phyloP scores from a whole-genome alignment of 148 eudicot genomes.

The Beta vulgaris region DNA sequence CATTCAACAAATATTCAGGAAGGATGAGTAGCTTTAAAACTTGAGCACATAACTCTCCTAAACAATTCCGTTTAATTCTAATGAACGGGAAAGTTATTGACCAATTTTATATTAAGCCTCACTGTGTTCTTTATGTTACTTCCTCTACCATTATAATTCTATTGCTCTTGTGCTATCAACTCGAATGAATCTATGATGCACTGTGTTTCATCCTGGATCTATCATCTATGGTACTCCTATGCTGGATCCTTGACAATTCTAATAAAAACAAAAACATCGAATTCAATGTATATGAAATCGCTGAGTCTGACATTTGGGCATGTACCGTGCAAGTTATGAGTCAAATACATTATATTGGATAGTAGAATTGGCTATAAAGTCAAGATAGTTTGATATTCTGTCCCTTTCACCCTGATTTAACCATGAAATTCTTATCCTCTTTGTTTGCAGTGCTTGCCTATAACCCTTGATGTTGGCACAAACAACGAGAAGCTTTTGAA shows the following conservation, averaged over 20 bases:
- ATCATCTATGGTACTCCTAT: no score
- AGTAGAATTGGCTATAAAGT: background rate
- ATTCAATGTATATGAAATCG: no score
- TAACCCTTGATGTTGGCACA: slow-evolving; percentile 93
- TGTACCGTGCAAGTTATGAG: no score
- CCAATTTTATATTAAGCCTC: background rate
- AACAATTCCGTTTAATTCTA: background rate
- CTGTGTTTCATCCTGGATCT: background rate
- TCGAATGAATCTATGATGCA: background rate
- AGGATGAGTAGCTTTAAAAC: background rate
- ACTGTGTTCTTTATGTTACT: background rate
- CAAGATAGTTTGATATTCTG: background rate
- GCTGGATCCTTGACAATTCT: no score
- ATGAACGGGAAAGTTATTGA: background rate
- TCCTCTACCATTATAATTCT: no score
- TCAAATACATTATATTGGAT: no score
- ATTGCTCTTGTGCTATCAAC: background rate
- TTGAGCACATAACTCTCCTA: background rate
- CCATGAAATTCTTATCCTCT: background rate
- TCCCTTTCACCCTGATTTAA: background rate
- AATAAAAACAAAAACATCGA: no score
- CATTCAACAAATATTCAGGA: background rate
- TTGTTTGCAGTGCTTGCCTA: slow-evolving; percentile 73
- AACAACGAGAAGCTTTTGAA: slow-evolving; percentile 72
- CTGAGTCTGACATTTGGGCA: no score